Base-by-base conservation (phyloP, 2,329 filamentous ascomycete species). In the Colletotrichum horii region DNA sequence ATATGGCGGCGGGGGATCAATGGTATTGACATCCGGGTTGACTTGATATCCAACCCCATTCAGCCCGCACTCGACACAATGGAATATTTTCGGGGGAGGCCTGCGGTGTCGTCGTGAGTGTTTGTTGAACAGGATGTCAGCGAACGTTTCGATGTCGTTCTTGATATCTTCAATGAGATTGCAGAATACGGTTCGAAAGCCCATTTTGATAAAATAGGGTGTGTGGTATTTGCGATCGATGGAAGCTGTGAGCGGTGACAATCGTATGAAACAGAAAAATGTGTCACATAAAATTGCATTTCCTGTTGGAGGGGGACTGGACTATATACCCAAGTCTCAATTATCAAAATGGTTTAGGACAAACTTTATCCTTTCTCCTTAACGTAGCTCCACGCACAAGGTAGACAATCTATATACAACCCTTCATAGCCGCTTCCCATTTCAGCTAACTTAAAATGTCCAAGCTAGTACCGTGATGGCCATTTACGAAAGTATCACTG, bases 61-160 rank as follows among this genome's bases (percentile, higher is more conserved):
- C n/a, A 9, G n/a, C n/a, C 0, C n/a, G 43, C 43, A 4, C n/a
- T 1, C 11, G 11, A 1, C 43, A 1, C 43, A 48, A 48, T 4
- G 4, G 5, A 9, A n/a, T 12, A 3, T 3, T n/a, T 11, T n/a
- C 9, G 11, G 19, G 3, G 16, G 19, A n/a, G 11, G 19, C 43
- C n/a, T 52, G 11, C 12, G 43, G 7, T 52, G n/a, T 22, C 11
- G 43, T 52, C n/a, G 43, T 22, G 43, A 1, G 11, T 8, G 14
- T 52, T 22, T 14, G 43, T 52, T 52, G 12, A 24, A 22, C 11
- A 52, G n/a, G 12, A 14, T 0, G 43, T 14, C 12, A 2, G n/a
- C 43, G n/a, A 0, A 6, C 11, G 43, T 8, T 52, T 52, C 43
- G 11, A 14, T 0, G 22, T 52, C 43, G 0, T 12, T 52, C 1